Percentiles rank a stretch among this genome's conserved stretches.
phyloP scores from a whole-genome alignment of 176 grass and related monocot species.

The Carex parvula region DNA sequence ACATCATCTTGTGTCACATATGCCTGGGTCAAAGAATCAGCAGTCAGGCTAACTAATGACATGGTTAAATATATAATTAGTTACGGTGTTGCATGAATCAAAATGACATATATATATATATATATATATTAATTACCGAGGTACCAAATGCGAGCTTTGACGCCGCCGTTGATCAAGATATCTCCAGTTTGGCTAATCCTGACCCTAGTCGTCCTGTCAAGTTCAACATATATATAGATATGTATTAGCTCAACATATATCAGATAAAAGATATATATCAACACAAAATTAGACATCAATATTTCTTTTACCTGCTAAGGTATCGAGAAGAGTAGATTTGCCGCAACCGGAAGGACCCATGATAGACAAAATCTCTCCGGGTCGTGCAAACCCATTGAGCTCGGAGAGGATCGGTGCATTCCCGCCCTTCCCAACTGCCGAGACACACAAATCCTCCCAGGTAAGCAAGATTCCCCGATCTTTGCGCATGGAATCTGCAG shows the following conservation, averaged over 20 bases:
- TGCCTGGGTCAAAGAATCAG: constrained; percentile 34
- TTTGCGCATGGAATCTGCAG: constrained; percentile 15
- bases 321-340: constrained; percentile 89
- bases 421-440: constrained; percentile 37
- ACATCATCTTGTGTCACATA: constrained; percentile 97
- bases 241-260: no score
- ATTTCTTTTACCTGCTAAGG: constrained; percentile 58
- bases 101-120: no score
- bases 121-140: constrained; percentile 62
- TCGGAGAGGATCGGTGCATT: constrained; percentile 53
- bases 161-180: constrained; percentile 65
- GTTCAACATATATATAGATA: neutral
- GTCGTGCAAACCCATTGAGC: constrained; percentile 61
- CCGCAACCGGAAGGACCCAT: constrained; percentile 96
- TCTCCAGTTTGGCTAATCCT: constrained; percentile 59
- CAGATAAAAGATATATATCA: neutral
- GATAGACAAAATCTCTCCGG: constrained; percentile 78
- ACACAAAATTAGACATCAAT: neutral
- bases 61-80: neutral
- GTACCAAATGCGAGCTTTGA: constrained; percentile 64
- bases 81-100: neutral
- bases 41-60: neutral
- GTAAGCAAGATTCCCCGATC: constrained; percentile 52
- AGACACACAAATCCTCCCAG: constrained; percentile 87
- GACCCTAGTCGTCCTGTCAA: constrained; percentile 59